Evolutionary conservation across 2,329 filamentous ascomycete genomes (phyloP).

Genomic region (Ophiostoma perfectum): DNA sequence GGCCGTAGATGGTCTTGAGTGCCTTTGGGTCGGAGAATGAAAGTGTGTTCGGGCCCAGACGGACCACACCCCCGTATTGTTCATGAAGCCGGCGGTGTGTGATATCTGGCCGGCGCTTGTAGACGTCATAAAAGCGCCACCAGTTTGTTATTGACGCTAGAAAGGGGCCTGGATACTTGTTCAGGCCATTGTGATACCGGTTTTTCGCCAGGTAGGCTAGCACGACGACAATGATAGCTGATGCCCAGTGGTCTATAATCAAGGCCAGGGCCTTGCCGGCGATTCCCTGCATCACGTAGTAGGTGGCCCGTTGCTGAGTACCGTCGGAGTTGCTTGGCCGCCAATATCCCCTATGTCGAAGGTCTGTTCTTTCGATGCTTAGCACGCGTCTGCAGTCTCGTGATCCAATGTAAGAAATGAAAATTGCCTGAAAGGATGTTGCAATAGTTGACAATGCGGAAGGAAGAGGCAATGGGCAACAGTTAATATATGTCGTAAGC

Average conservation of each 20-base stretch:
- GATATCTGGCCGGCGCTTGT: conserved; percentile 56
- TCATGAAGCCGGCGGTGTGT: conserved; percentile 64
- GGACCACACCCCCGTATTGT: conserved; percentile 67
- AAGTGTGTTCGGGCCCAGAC: conserved; percentile 66
- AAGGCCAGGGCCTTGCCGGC: conserved; percentile 35
- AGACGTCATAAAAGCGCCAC: conserved; percentile 70
- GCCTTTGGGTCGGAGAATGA: conserved; percentile 70
- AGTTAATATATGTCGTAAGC: background rate
- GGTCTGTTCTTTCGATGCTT: background rate
- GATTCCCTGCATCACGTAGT: conserved; percentile 29
- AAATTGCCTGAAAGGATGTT: no score
- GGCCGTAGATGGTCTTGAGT: conserved; percentile 69
- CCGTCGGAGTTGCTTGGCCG: background rate
- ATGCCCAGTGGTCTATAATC: conserved; percentile 42
- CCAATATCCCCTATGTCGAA: background rate
- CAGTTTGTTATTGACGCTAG: conserved; percentile 64
- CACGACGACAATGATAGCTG: conserved; percentile 33
- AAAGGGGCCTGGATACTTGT: conserved; percentile 67
- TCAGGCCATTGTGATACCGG: conserved; percentile 52
- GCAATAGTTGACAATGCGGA: background rate
- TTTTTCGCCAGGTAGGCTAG: conserved; percentile 44
- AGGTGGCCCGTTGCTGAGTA: background rate
- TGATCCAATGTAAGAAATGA: background rate
- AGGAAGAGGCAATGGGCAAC: background rate
- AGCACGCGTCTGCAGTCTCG: background rate